Conservation (phyloP, 1,284 basidiomycete genomes). For the Waitea zeae region DNA sequence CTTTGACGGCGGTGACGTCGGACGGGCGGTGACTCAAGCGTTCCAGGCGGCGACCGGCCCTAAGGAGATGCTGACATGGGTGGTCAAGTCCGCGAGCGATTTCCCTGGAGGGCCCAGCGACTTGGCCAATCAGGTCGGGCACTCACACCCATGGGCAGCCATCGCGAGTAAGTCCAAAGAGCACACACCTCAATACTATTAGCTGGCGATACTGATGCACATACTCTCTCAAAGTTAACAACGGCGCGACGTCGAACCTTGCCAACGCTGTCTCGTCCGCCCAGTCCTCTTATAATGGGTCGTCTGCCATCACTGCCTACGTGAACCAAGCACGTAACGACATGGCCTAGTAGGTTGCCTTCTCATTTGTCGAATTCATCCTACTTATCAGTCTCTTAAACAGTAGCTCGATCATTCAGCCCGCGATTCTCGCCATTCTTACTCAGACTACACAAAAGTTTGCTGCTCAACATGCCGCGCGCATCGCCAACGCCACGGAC, state of each 20-base stretch:
- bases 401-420: background rate
- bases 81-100: slow-evolving; percentile 16
- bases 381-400: background rate
- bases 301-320: slow-evolving; percentile 9
- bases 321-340: slow-evolving; percentile 13
- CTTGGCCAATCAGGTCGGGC: slow-evolving; percentile 17
- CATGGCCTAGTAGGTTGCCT: slow-evolving; percentile 11
- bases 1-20: slow-evolving; percentile 31
- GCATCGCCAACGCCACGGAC: slow-evolving; percentile 16
- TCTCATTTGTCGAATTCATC: background rate
- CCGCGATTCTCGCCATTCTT: slow-evolving; percentile 3
- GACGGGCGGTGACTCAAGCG: slow-evolving; percentile 19
- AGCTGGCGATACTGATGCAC: no score
- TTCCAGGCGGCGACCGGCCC: slow-evolving; percentile 13
- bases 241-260: no score
- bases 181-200: no score
- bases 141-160: slow-evolving; percentile 26
- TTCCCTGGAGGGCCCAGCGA: slow-evolving; percentile 23
- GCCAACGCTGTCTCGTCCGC: no score
- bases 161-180: slow-evolving; percentile 21
- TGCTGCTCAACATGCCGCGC: slow-evolving; percentile 17
- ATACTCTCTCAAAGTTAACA: no score
- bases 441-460: slow-evolving; percentile 10
- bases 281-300: slow-evolving; percentile 10
- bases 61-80: slow-evolving; percentile 19